Base-by-base conservation (phyloP, 2,329 filamentous ascomycete genomes). In the Curvularia eragrostidis region DNA sequence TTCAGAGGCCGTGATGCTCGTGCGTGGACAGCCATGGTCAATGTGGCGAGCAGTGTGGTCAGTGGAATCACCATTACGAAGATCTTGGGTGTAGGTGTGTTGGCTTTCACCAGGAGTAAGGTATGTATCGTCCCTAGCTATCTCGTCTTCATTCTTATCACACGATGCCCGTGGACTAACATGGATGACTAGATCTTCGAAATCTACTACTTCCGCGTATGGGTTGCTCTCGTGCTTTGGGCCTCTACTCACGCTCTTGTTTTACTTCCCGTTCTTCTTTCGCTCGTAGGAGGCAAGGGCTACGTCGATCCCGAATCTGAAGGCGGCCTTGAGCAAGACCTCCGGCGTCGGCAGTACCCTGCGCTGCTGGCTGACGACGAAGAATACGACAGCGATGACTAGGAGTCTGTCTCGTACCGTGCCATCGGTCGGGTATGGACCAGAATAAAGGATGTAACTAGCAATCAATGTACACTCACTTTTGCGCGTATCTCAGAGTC, bases 161-260 rank as follows among this genome's bases (percentile, higher is more conserved):
- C n/a, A 32, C 4, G 13, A 5, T 6, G 10, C 12, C 3, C 15
- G 4, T 26, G 5, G n/a, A 28, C 49, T 48, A 26, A 53, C 44
- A 38, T 41, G 12, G 8, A 5, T 38, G 48, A 38, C 12, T 54
- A 76, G 85, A 99, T 99, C 72, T 99, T 99, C 70, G 96, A 99
- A 81, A 92, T 99, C 56, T 99, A 99, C 80, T 99, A 99, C 79
- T 99, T 99, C 84, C 86, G 95, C 42, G 91, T 99, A 42, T 99
- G 95, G 95, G 81, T 97, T 18, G 90, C 93, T 6, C 85, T 99
- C 53, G 93, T 99, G 10, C 76, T 96, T 9, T 94, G 97, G 76
- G 96, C 93, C 2, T 91, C 91, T 7, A 84, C 89, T 9, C 95
- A 99, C 76, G 92, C 95, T 0, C 82, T 99, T 47, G 85, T 99